Evolutionary conservation across 2,329 filamentous ascomycete genomes (phyloP).

Genomic region (Huntiella savannae): DNA sequence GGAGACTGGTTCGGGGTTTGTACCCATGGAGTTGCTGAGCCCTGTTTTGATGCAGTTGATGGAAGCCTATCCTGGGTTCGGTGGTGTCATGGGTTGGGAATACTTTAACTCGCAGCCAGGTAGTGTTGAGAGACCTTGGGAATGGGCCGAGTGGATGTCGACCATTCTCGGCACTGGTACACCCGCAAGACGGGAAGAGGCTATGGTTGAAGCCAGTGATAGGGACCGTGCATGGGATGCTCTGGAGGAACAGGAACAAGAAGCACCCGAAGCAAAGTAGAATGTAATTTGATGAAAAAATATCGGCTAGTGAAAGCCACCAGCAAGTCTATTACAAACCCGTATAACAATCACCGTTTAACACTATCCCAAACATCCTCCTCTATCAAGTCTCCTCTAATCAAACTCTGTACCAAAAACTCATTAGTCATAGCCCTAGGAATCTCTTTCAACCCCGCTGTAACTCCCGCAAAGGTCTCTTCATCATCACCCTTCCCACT

Average conservation of each 20-base stretch:
- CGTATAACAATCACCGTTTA: not conserved
- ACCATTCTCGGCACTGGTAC: constrained; percentile 16
- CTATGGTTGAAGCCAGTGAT: constrained; percentile 12
- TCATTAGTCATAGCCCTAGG: constrained; percentile 63
- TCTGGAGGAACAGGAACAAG: constrained; percentile 3
- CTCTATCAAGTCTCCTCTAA: constrained; percentile 61
- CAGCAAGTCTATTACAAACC: too few relatives aligned
- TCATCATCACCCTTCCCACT: constrained; percentile 12
- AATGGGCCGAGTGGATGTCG: constrained; percentile 58
- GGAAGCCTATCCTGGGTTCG: constrained; percentile 46
- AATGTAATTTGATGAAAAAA: not conserved
- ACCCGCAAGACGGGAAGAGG: constrained; percentile 9
- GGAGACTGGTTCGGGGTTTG: constrained; percentile 43
- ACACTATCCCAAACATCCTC: constrained; percentile 24
- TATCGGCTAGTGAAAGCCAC: too few relatives aligned
- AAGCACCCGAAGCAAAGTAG: not conserved
- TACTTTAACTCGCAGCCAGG: constrained; percentile 70
- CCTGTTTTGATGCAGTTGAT: constrained; percentile 24
- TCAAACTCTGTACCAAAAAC: constrained; percentile 79
- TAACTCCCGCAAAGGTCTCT: not conserved
- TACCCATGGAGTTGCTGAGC: constrained; percentile 28
- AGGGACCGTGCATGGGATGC: not conserved
- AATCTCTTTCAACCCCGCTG: constrained; percentile 22
- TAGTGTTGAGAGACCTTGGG: constrained; percentile 43
- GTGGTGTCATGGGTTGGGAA: constrained; percentile 89